A percentile compares a stretch with the other conserved stretches of the same genome.
Conservation (phyloP, 805 yeast genomes). For the Saturnispora serradocipensis region DNA sequence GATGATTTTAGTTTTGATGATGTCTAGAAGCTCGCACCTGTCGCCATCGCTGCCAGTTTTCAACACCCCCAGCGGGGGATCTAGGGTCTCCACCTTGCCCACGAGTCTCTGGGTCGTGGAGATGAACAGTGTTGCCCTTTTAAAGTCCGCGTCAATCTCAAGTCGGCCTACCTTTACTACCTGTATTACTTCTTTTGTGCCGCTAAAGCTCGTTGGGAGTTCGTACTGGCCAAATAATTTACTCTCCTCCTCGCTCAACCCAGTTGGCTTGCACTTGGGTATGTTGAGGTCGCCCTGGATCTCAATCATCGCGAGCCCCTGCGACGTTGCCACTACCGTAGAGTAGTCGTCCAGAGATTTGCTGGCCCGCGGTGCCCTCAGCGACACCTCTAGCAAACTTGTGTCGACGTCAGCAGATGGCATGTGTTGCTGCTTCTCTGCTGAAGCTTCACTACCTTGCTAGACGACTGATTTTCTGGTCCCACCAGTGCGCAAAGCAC, state of each 20-base stretch:
- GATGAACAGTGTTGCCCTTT: conserved; percentile 48
- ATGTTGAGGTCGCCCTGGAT: conserved; percentile 65
- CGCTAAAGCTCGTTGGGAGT: conserved; percentile 11
- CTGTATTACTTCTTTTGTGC: conserved; percentile 15
- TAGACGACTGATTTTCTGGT: background rate
- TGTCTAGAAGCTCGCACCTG: conserved; percentile 44
- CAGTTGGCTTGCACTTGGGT: conserved; percentile 30
- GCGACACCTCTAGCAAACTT: background rate
- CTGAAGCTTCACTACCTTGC: background rate
- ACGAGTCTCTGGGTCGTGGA: conserved; percentile 64
- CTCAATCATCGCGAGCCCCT: conserved; percentile 54
- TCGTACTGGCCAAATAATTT: conserved; percentile 28
- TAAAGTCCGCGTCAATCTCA: conserved; percentile 34
- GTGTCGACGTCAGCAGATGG: background rate
- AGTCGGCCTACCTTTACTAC: conserved; percentile 41
- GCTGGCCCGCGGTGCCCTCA: background rate
- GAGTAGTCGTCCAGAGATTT: conserved; percentile 1
- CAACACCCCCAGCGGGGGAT: conserved; percentile 58
- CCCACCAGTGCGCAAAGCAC: too few relatives aligned
- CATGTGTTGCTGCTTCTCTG: background rate
- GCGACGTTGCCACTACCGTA: conserved; percentile 31
- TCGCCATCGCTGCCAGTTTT: conserved; percentile 22
- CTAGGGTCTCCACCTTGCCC: conserved; percentile 50
- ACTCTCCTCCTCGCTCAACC: conserved; percentile 28
- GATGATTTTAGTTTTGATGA: conserved; percentile 48